Conservation (phyloP, 495 filamentous ascomycete species). For the Trichoderma parareesei region DNA sequence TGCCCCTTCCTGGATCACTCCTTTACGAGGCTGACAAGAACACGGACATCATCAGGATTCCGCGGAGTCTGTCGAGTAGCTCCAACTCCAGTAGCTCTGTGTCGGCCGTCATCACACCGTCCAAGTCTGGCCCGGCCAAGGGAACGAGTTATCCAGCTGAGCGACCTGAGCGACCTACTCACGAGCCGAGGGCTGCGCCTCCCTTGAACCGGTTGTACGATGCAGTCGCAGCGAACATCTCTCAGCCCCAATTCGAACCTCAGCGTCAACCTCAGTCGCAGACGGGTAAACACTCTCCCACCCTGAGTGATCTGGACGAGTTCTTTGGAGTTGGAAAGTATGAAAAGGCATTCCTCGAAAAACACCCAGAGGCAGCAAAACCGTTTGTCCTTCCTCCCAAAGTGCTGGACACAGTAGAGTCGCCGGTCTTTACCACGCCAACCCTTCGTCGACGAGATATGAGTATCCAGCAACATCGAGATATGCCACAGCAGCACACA, state of each 20-base stretch:
- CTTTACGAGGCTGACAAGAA: conserved; percentile 2
- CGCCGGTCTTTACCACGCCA: background rate
- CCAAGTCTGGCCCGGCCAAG: background rate
- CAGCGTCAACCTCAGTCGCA: background rate
- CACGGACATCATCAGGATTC: background rate
- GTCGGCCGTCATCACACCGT: background rate
- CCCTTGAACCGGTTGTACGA: background rate
- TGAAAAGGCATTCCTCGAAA: conserved; percentile 5
- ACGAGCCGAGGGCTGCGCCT: background rate
- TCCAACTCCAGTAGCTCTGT: background rate
- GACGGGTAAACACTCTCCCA: background rate
- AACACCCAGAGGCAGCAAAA: background rate
- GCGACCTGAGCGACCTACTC: background rate
- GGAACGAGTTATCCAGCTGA: background rate
- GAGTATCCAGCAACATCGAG: background rate
- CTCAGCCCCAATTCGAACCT: background rate
- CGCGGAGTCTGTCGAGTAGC: background rate
- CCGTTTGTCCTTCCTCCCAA: background rate
- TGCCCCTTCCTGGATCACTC: background rate
- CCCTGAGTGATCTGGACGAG: conserved; percentile 3
- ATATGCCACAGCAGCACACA: background rate
- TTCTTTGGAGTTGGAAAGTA: background rate
- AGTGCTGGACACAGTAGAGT: background rate
- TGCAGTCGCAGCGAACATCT: background rate
- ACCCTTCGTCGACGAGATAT: background rate